These are phyloP conservation scores for Rauvolfia tetraphylla DNA, from an alignment of 257 asterid species.

Conservation along the genomic window DNA sequence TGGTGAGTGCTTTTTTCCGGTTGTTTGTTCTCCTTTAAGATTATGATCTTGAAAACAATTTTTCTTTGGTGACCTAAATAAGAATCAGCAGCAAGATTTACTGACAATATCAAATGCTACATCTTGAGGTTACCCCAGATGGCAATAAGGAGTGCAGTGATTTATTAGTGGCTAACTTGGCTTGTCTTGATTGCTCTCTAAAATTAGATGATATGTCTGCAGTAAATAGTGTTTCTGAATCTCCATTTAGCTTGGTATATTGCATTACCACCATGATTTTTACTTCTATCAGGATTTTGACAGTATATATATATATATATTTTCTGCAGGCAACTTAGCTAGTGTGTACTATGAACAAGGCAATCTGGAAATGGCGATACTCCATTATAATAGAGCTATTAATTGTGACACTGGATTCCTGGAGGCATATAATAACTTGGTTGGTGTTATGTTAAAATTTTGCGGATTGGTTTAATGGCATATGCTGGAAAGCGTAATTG, in stretches of 20 bases:
- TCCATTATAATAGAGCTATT: slow-evolving; percentile 87
- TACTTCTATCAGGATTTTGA: neutral
- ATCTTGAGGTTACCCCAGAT: neutral
- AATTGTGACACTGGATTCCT: slow-evolving; percentile 84
- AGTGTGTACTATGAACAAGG: slow-evolving; percentile 91
- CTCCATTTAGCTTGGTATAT: neutral
- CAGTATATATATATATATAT: no score
- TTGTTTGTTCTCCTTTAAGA: neutral
- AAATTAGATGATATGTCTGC: neutral
- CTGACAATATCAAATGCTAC: neutral
- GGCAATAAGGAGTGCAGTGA: neutral
- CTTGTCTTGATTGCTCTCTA: neutral
- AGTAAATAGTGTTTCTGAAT: neutral
- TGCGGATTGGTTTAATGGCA: slow-evolving; percentile 1
- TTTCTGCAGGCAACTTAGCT: slow-evolving; percentile 83
- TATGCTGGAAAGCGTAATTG: neutral
- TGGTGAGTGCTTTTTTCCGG: slow-evolving; percentile 48
- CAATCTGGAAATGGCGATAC: slow-evolving; percentile 92
- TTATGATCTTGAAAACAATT: neutral
- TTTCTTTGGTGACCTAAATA: neutral
- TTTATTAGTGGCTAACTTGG: neutral
- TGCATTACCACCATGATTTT: neutral
- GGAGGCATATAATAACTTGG: slow-evolving; percentile 98
- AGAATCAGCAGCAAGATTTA: neutral
- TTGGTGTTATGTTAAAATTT: slow-evolving; percentile 19